Evolutionary conservation across 2,329 filamentous ascomycete species (phyloP).

Genomic region (Microcyclospora pomicola): DNA sequence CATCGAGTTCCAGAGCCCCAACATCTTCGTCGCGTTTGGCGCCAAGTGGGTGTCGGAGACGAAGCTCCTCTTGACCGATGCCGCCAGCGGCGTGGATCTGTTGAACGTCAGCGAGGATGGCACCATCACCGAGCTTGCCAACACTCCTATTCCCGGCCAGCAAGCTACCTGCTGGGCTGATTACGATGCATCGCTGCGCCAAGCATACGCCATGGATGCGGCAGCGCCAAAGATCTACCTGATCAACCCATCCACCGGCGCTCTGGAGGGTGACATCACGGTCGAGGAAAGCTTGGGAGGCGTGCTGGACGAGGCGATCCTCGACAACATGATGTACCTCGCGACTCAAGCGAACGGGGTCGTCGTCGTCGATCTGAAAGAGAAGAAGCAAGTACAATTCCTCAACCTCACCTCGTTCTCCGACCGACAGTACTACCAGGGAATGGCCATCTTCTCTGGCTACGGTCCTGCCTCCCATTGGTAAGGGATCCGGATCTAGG

Average conservation of each 20-base stretch:
- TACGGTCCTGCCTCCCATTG: too few species aligned
- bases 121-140: conserved; percentile 2
- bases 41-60: conserved; percentile 3
- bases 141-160: conserved; percentile 3
- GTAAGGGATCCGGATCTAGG: too few species aligned
- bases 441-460: conserved; percentile 4
- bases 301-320: conserved; percentile 7
- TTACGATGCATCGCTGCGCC: conserved; percentile 2
- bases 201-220: conserved; percentile 8
- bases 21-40: conserved; percentile 6
- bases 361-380: conserved; percentile 6
- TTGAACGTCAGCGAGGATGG: conserved; percentile 3
- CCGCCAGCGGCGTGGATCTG: conserved; percentile 7
- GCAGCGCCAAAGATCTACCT: conserved; percentile 2
- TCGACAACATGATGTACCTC: conserved; percentile 6
- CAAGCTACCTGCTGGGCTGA: conserved; percentile 9
- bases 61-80: conserved; percentile 7
- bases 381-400: conserved; percentile 6
- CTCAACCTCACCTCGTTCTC: conserved; percentile 8
- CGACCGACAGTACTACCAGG: conserved; percentile 2
- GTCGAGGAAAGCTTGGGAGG: conserved; percentile 1
- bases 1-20: conserved; percentile 2
- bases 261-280: conserved; percentile 2
- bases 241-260: conserved; percentile 4
- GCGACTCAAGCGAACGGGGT: conserved; percentile 5